Base-by-base conservation (phyloP, 1,284 basidiomycete genomes). In the Flammula alnicola region DNA sequence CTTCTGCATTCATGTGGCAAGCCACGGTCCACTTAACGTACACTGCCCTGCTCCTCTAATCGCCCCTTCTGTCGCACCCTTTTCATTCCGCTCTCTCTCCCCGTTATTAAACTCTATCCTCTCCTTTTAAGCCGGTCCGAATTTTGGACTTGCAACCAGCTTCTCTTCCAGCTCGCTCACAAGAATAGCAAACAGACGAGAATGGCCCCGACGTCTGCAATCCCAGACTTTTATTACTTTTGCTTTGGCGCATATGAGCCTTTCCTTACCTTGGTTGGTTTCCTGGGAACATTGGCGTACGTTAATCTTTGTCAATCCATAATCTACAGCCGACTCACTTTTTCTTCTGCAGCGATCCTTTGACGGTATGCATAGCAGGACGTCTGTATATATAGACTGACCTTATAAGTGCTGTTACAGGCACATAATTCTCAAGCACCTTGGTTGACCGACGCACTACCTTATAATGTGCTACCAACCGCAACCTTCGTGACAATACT, bases 201-300 rank as follows among this genome's bases (percentile, higher is more conserved):
- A 22, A 76, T 75, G 66, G 58, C 66, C 25, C 73, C 71, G 2
- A 64, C 69, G 25, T 85, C 86, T 53, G 83, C 87, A 26, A 75
- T 90, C 56, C 86, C 87, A 26, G 75, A 78, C 57, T 77, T 81
- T 56, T 90, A 91, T 69, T 91, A 82, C 66, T 73, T 79, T 41
- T 73, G 86, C 51, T 91, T 91, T 61, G 86, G 79, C 20, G 72
- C 81, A 49, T 88, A 86, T 63, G 88, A 91, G 66, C 87, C 88
- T 1, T 70, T 83, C 19, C 66, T 90, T 47, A 81, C 83, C n/a
- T 64, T 76, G 11, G 63, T 79, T 31, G 86, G 87, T 29, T 81
- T 87, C 63, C 51, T 88, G 37, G 86, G 86, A 3, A 74, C 86
- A 2, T 59, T 84, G 42, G 61, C 68, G 76, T 77, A 63, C 52